Base-by-base conservation (phyloP, 345 rosid species). In the Trapa bicornis region DNA sequence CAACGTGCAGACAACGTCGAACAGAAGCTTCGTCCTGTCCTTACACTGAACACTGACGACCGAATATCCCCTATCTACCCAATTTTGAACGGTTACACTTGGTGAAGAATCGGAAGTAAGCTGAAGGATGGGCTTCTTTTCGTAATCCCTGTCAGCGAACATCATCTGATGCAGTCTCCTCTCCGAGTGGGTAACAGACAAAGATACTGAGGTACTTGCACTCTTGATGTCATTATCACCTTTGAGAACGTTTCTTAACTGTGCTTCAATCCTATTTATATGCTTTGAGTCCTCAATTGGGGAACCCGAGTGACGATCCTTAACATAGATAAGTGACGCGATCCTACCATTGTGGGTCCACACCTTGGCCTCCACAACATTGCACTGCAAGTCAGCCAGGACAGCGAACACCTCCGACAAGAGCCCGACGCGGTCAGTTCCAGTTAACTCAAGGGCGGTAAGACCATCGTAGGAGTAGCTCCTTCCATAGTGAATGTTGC, bases 161-260 rank as follows among this genome's bases (percentile, higher is more conserved):
- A 94, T 94, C 83, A 94, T 87, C 74, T 94, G 99, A 72, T 94
- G 99, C 45, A 94, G 79, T 75, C 99, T 87, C 61, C 97, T 87
- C 75, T 94, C 99, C 0, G 89, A 80, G 45, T 94, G 99, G 3
- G 89, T 90, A 29, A 79, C 81, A 0, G 80, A 97, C 86, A 94
- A 70, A 0, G 99, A 89, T 29, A 91, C 91, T 0, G 80, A 71
- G 0, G 87, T 86, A 70, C 78, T 94, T 0, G 89, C 92, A 1
- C 97, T 87, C 65, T 85, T 80, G 37, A 93, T 80, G 47, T 87
- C 94, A 58, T 86, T 94, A 64, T 89, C 95, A 3, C 97, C 96
- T 56, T 91, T 94, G 48, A 94, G 78, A 66, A 90, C 85, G 65
- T 82, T 77, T 70, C 81, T 79, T 56, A 82, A 72, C 56, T 75